Percentiles rank a stretch among this genome's conserved stretches.
Conservation (phyloP, 192 early-diverging fungal genomes). For the Spizellomyces punctatus region DNA sequence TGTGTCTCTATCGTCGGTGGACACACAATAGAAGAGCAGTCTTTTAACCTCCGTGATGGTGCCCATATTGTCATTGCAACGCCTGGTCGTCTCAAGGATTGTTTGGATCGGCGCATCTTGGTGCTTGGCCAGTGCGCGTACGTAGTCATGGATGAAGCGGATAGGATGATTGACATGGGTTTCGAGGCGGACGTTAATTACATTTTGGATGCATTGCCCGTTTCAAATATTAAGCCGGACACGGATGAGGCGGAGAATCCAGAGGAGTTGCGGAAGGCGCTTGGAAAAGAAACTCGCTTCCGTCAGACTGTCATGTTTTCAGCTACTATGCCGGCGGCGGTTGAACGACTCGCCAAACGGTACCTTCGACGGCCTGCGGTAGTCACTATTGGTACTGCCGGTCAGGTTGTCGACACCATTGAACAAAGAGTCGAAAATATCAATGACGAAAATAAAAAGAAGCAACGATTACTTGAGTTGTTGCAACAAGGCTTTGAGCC, state of each 20-base stretch:
- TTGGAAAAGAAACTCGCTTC: constrained; percentile 43
- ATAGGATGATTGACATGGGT: constrained; percentile 74
- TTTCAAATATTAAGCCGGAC: constrained; percentile 88
- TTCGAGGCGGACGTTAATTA: constrained; percentile 95
- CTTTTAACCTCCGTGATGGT: constrained; percentile 85
- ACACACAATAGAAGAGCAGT: constrained; percentile 86
- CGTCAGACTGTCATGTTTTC: constrained; percentile 99
- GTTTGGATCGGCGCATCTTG: constrained; percentile 84
- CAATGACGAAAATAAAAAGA: constrained; percentile 81
- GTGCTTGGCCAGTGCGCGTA: constrained; percentile 94
- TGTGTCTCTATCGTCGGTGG: constrained; percentile 67
- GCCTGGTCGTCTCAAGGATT: constrained; percentile 93
- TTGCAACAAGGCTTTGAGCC: constrained; percentile 69
- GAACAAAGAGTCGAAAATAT: constrained; percentile 96
- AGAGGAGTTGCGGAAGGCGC: constrained; percentile 38
- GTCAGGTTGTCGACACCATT: constrained; percentile 94
- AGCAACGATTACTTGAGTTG: constrained; percentile 76
- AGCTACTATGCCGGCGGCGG: constrained; percentile 95
- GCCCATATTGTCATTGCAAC: constrained; percentile 98
- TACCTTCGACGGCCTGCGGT: constrained; percentile 90
- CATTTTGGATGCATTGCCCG: constrained; percentile 92
- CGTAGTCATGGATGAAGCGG: constrained; percentile 99
- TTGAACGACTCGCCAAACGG: constrained; percentile 92
- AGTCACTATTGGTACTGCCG: constrained; percentile 94
- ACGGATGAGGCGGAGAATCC: constrained; percentile 68